Evolutionary conservation across 306 rosid genomes (phyloP).

Genomic region (Mimosa bimucronata): DNA sequence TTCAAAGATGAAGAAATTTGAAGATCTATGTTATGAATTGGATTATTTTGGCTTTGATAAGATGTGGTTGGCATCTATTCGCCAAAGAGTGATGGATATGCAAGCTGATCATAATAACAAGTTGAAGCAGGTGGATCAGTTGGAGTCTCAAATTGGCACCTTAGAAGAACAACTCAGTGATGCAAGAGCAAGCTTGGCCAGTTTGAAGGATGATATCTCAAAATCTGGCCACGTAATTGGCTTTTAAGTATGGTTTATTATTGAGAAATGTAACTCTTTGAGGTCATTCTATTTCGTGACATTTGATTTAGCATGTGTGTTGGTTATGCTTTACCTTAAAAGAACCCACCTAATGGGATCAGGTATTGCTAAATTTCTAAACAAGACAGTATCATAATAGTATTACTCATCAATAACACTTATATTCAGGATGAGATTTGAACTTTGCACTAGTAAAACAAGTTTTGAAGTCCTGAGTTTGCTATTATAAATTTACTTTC

Average conservation of each 20-base stretch:
- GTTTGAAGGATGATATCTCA: background rate
- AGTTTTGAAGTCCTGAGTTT: too few relatives aligned
- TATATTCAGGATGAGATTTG: too few relatives aligned
- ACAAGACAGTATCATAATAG: too few relatives aligned
- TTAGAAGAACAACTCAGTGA: background rate
- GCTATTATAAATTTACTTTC: too few relatives aligned
- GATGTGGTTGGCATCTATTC: too few relatives aligned
- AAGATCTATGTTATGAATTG: too few relatives aligned
- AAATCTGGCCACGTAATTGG: background rate
- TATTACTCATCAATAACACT: too few relatives aligned
- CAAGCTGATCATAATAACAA: background rate
- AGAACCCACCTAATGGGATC: background rate
- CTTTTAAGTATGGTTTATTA: background rate
- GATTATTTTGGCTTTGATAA: too few relatives aligned
- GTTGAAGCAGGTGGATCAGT: background rate
- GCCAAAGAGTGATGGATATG: background rate
- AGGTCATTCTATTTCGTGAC: background rate
- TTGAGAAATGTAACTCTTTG: background rate
- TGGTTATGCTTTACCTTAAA: background rate
- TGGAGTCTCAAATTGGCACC: background rate
- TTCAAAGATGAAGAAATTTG: too few relatives aligned
- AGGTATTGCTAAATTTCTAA: too few relatives aligned
- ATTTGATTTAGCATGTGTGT: background rate
- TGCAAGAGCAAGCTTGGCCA: background rate
- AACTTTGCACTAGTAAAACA: too few relatives aligned